Evolutionary conservation across 2,329 filamentous ascomycete genomes (phyloP), one percentile per base, ranked within the genome.

Genomic region (Aspergillus vadensis): DNA sequence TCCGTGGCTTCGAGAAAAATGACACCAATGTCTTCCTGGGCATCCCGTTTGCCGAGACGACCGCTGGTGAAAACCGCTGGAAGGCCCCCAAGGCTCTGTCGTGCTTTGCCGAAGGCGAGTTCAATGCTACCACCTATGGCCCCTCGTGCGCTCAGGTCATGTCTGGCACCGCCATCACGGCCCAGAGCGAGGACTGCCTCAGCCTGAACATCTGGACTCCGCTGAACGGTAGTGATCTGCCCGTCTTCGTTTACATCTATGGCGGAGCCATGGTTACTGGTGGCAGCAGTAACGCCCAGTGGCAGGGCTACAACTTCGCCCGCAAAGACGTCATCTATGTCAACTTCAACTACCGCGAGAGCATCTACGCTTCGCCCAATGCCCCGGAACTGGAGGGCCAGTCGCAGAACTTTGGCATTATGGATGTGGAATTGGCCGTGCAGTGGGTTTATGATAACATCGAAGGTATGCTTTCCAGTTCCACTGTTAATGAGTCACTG

Each of bases 261-360:
- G 85, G 90, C 67, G 80, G 85, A 36, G 89, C 89, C 0, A 81
- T 92, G 23, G 87, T 91, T 14, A 68, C 66, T 4, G 66, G 66
- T 3, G 66, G 66, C 7, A 68, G 47, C 48, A 68, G 66, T 57
- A 68, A 68, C 44, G 60, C 62, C 3, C 66, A 68, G n/a, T 68
- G 66, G 66, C 66, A 68, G 38, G 66, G 66, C 1, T 56, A 57
- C 21, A 68, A 67, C 53, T 66, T 68, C 36, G 66, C 66, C 6
- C 65, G 66, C 41, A 65, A 67, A 44, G 66, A 64, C n/a, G 65
- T 68, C 5, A 61, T 68, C 49, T 68, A 68, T 23, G 65, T 68
- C 38, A 68, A 67, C 47, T 47, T 68, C 41, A 68, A 68, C 55
- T 67, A 68, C 51, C 66, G 66, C 23, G 66, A 68, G 55, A 65